Evolutionary conservation across 805 yeast genomes (phyloP), one percentile per base, ranked within the genome.

Genomic region (Kuraishia borneana): DNA sequence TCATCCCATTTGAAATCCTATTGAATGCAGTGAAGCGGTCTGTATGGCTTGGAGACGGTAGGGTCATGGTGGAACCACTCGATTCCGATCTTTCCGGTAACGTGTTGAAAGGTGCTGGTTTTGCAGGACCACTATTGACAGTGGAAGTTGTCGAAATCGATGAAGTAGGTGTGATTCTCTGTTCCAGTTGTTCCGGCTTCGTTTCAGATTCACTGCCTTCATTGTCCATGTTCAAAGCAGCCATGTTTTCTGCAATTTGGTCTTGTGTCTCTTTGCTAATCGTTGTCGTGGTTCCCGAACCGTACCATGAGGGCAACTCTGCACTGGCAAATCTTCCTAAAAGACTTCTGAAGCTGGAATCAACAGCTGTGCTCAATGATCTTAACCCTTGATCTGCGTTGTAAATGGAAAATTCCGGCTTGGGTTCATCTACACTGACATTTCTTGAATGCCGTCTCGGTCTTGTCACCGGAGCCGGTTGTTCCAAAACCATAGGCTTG

Each of bases 361-460:
- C 63, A 13, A 58, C 56, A n/a, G 61, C 50, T 22, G 37, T 42
- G 32, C 60, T 53, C 12, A 58, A 53, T 8, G 52, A 48, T 33
- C 56, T 41, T 5, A 58, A 23, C 2, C 62, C 60, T 39, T 58
- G 61, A 37, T 58, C 60, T 2, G 62, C 60, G 30, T 50, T 51
- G 27, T 53, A 51, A 6, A 54, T 36, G 3, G 53, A 39, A 21
- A 50, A 50, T 20, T 50, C 54, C 6, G 31, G 18, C 8, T 14
- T 19, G 17, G 26, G 18, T 6, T 23, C 28, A 7, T 26, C 34
- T 18, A 14, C 32, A 25, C 14, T 19, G 3, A 19, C 32, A 18
- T 17, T 23, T 13, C 21, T 31, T 16, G 18, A 18, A 12, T 22
- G 10, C 12, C 30, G 30, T 8, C 34, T 23, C 10, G 22, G 18